These are phyloP conservation scores for Platanthera guangdongensis DNA, from an alignment of 106 monocot species.

Conservation along the genomic window DNA sequence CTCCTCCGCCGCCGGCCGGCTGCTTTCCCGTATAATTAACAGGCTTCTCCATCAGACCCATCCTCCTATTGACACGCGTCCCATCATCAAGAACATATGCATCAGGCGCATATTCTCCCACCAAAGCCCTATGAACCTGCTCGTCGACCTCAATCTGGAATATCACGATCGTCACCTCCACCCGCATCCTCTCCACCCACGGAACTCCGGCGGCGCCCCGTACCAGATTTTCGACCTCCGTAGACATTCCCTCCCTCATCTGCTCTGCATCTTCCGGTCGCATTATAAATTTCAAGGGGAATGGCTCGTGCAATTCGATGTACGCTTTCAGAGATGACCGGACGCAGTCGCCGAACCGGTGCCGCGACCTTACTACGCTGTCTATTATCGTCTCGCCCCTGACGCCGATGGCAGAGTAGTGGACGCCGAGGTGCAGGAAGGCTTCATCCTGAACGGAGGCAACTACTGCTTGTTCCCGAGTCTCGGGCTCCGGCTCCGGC, in stretches of 20 bases:
- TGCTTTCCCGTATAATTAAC: not conserved
- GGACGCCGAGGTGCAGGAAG: not conserved
- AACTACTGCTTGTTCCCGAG: no score
- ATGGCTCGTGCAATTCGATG: not conserved
- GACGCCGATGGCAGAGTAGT: not conserved
- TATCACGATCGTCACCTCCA: not conserved
- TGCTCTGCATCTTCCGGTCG: not conserved
- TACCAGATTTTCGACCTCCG: not conserved
- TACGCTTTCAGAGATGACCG: not conserved
- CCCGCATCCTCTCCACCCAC: not conserved
- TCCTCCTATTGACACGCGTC: not conserved
- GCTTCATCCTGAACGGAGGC: not conserved
- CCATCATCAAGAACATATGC: no score
- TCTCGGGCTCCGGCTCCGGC: not conserved
- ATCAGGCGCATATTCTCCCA: no score
- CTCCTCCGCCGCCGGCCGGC: not conserved
- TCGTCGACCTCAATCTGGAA: not conserved
- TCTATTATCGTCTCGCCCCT: not conserved
- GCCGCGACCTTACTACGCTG: not conserved
- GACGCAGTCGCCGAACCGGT: not conserved
- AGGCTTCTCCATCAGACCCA: not conserved
- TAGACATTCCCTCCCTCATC: not conserved
- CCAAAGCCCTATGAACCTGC: not conserved
- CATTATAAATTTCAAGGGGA: not conserved
- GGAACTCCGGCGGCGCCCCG: not conserved